These are phyloP conservation scores for Fagopyrum homotropicum DNA, from an alignment of 148 eudicot genomes.

Conservation along the genomic window DNA sequence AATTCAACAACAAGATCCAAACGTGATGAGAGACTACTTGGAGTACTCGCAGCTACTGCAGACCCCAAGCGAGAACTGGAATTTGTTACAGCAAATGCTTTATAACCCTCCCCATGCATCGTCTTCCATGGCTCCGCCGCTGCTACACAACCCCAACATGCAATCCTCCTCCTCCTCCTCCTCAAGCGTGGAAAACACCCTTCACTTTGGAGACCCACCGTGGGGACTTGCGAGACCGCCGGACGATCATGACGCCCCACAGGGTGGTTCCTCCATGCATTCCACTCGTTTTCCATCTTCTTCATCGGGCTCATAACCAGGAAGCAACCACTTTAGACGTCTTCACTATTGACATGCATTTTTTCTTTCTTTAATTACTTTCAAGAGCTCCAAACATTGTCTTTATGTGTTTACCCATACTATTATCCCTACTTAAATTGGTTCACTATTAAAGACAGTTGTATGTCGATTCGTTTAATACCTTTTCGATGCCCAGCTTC, in stretches of 20 bases:
- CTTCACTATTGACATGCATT: no score
- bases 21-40: conserved; percentile 9
- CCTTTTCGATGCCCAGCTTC: no score
- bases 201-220: background rate
- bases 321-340: no score
- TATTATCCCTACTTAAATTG: no score
- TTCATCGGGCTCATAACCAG: background rate
- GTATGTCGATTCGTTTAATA: no score
- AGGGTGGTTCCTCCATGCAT: background rate
- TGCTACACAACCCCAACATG: background rate
- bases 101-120: background rate
- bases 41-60: conserved; percentile 9
- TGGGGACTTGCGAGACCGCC: conserved; percentile 10
- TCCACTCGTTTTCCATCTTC: background rate
- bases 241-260: background rate
- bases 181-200: background rate
- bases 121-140: background rate
- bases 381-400: no score
- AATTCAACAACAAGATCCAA: background rate
- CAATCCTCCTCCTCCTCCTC: background rate
- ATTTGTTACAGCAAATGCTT: conserved; percentile 12
- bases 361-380: no score
- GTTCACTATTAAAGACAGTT: no score
- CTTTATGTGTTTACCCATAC: no score
- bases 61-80: background rate